phyloP scores from a whole-genome alignment of 345 rosid genomes.

The Hibiscus mutabilis region DNA sequence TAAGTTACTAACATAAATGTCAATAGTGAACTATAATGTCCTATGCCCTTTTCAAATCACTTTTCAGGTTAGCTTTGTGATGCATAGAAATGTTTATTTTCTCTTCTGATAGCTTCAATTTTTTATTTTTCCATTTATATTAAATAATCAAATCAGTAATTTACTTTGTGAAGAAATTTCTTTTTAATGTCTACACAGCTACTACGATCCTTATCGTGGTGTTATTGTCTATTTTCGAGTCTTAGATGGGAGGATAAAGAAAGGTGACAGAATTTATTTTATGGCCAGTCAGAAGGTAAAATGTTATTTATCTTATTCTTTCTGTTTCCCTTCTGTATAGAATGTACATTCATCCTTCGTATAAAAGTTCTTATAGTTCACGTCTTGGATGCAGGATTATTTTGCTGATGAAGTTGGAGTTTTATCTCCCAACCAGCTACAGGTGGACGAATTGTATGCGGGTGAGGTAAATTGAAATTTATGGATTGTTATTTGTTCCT shows the following conservation, averaged over 20 bases:
- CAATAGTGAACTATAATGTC: neutral
- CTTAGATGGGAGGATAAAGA: conserved; percentile 84
- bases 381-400: conserved; percentile 56
- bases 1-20: neutral
- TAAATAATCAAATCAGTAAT: neutral
- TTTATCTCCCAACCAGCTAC: conserved; percentile 87
- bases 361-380: conserved; percentile 2
- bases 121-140: neutral
- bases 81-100: neutral
- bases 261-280: conserved; percentile 84
- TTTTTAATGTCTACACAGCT: conserved; percentile 42
- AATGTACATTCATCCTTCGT: neutral
- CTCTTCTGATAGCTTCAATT: neutral
- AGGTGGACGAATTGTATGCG: conserved; percentile 79
- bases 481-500: neutral
- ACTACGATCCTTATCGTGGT: conserved; percentile 97
- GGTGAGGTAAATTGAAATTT: conserved; percentile 77
- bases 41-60: neutral
- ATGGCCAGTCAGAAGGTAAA: conserved; percentile 93
- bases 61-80: neutral
- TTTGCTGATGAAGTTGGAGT: conserved; percentile 93
- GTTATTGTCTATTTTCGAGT: conserved; percentile 95
- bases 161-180: neutral
- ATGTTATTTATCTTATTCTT: neutral
- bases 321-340: neutral